Base-by-base conservation (phyloP, 2,329 filamentous ascomycete genomes). In the Fusarium algeriense region DNA sequence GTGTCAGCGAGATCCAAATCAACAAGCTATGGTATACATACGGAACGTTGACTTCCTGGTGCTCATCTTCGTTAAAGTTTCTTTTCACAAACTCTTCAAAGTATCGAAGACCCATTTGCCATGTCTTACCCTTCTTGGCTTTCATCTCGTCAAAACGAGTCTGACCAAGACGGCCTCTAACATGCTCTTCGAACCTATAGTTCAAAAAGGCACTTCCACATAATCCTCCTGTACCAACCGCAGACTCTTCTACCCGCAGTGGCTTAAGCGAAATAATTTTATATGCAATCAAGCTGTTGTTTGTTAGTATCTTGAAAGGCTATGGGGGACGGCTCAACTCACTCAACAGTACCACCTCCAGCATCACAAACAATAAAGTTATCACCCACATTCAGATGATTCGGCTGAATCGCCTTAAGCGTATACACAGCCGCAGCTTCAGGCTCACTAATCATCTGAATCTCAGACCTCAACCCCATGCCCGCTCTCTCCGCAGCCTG, bases 11-110 rank as follows among this genome's bases (percentile, higher is more conserved):
- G 38, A 23, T 20, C 34, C 9, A 14, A 28, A 34, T 2, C 11
- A 15, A 34, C 14, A 11, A 3, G 6, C 2, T 1, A 3, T 13
- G 17, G 17, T 46, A 8, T 0, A 85, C 87, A 71, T 81, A 89
- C 87, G 92, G 92, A 7, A 95, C 88, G 63, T 94, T 94, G 64
- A 94, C 88, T 78, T 95, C 92, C 53, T 90, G 86, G 69, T 92
- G 89, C 76, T 94, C 92, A 49, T 93, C 91, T 75, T 93, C 91
- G 77, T 93, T 91, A 78, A 95, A 95, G 76, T 94, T 94, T 17
- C 93, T 87, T 81, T 95, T 95, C 17, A 95, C 92, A 77, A 93
- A 94, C 77, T 95, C 92, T 75, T 95, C 93, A 79, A 94, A 95
- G 77, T 94, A 94, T 60, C 89, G 88, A 54, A 95, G 83, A 4